Base-by-base conservation (phyloP, 345 rosid genomes). In the Aegle marmelos region DNA sequence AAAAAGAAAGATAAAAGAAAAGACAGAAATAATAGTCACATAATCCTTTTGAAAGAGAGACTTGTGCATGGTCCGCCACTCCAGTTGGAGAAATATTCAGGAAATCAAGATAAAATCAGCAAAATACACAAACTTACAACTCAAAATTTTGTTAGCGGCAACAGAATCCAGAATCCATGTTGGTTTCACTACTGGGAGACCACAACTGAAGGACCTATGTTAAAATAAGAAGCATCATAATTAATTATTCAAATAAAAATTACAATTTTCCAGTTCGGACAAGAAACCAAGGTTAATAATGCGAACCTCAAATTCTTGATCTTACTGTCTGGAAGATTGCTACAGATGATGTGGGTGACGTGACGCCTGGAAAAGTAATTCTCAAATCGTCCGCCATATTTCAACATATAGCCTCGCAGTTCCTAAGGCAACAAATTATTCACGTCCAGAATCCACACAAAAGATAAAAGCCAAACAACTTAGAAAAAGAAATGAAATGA, bases 131-230 rank as follows among this genome's bases (percentile, higher is more conserved):
- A 79, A 89, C 98, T 90, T 88, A 93, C 99, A 95, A 62, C 88
- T 89, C 80, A 95, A 78, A 64, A 95, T 93, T 76, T 85, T 92
- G 76, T 91, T 89, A 48, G 96, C 91, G 72, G 86, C 88, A 57
- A 92, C 80, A 81, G 93, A 92, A 75, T 95, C 98, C 84, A 88
- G 70, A 72, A 95, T 84, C 99, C 99, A 95, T 41, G 84, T 33
- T 61, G 99, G 99, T 88, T 92, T 95, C 78, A 95, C 96, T 6
- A 95, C 98, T 53, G 99, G 99, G 39, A 95, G 89, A 31, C 99
- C 98, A 83, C 91, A 75, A 76, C 98, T 95, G 78, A 93, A 95
- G 72, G 98, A 88, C 85, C 99, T 95, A 88, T n/a, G 78, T 61
- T 5, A 30, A 78, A 81, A 70, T 50, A 64, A 80, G 28, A 80